phyloP scores from a whole-genome alignment of 179 eudicot genomes.

The Beta lomatogona region DNA sequence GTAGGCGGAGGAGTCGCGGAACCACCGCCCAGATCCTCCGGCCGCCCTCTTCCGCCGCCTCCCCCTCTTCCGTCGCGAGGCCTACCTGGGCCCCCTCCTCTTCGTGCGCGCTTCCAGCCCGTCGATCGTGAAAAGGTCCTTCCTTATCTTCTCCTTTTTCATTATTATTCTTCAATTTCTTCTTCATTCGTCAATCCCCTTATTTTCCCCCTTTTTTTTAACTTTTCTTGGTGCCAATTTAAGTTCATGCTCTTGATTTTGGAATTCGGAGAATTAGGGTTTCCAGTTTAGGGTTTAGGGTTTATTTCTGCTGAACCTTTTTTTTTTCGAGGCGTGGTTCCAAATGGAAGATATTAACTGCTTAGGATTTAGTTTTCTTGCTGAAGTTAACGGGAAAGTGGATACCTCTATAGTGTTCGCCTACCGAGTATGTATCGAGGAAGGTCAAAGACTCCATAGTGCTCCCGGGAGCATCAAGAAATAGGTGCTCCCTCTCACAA shows the following conservation, averaged over 20 bases:
- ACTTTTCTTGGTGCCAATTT: background rate
- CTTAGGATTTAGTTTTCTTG: too few relatives aligned
- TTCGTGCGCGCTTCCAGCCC: constrained; percentile 39
- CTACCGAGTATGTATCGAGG: too few relatives aligned
- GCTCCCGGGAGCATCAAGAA: too few relatives aligned
- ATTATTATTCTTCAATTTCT: background rate
- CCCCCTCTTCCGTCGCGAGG: constrained; percentile 35
- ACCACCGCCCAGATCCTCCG: constrained; percentile 23
- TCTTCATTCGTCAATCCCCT: too few relatives aligned
- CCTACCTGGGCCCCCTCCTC: constrained; percentile 39
- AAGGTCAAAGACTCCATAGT: too few relatives aligned
- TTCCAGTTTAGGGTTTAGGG: background rate
- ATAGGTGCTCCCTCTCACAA: too few relatives aligned
- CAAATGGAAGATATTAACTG: background rate
- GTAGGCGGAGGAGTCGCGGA: constrained; percentile 23
- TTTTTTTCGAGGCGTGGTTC: background rate
- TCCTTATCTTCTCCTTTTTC: background rate
- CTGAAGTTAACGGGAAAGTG: too few relatives aligned
- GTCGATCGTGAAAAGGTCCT: constrained; percentile 65
- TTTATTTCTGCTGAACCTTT: background rate
- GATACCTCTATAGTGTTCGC: too few relatives aligned
- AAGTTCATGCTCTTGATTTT: background rate
- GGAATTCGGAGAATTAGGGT: background rate
- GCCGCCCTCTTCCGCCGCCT: constrained; percentile 38
- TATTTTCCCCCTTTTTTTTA: background rate